A percentile compares a stretch with the other conserved stretches of the same genome.
phyloP scores from a whole-genome alignment of 1,284 basidiomycete genomes.

The Cutaneotrichosporon daszewskae region DNA sequence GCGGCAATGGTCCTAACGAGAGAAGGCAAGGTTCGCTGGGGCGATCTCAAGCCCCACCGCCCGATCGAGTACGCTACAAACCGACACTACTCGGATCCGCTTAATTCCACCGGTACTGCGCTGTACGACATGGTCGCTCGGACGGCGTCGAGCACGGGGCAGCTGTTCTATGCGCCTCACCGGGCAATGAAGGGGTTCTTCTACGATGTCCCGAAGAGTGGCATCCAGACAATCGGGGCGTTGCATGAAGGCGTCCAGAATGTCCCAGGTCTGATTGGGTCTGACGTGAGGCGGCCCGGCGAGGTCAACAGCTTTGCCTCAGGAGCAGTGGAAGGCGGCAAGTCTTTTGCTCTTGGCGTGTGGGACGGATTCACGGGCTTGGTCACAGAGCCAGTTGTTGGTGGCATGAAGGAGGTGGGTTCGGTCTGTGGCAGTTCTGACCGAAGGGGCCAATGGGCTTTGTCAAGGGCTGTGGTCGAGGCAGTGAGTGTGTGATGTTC shows the following conservation, averaged over 20 bases:
- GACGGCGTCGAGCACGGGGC: slow-evolving; percentile 50
- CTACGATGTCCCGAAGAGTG: slow-evolving; percentile 45
- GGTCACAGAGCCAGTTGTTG: slow-evolving; percentile 53
- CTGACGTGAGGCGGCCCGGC: slow-evolving; percentile 47
- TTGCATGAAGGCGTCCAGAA: slow-evolving; percentile 53
- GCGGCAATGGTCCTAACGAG: slow-evolving; percentile 55
- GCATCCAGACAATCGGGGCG: slow-evolving; percentile 30
- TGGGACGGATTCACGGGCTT: slow-evolving; percentile 57
- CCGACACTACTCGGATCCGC: slow-evolving; percentile 14
- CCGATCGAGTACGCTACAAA: slow-evolving; percentile 54
- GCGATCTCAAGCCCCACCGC: slow-evolving; percentile 53
- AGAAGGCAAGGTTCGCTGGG: slow-evolving; percentile 51
- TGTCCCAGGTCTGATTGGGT: slow-evolving; percentile 51
- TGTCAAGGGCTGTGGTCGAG: too few species aligned
- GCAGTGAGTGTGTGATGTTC: too few species aligned
- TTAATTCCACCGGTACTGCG: slow-evolving; percentile 53
- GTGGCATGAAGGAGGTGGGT: slow-evolving; percentile 54
- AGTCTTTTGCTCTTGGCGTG: slow-evolving; percentile 48
- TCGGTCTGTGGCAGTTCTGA: too few species aligned
- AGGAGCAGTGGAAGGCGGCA: slow-evolving; percentile 52
- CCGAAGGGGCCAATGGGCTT: too few species aligned
- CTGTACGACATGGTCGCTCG: too few species aligned
- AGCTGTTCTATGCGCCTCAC: slow-evolving; percentile 53
- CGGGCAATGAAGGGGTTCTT: slow-evolving; percentile 52
- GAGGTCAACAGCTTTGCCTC: slow-evolving; percentile 49